Conservation (phyloP, 2,329 filamentous ascomycete genomes). For the Tolypocladium ophioglossoides region DNA sequence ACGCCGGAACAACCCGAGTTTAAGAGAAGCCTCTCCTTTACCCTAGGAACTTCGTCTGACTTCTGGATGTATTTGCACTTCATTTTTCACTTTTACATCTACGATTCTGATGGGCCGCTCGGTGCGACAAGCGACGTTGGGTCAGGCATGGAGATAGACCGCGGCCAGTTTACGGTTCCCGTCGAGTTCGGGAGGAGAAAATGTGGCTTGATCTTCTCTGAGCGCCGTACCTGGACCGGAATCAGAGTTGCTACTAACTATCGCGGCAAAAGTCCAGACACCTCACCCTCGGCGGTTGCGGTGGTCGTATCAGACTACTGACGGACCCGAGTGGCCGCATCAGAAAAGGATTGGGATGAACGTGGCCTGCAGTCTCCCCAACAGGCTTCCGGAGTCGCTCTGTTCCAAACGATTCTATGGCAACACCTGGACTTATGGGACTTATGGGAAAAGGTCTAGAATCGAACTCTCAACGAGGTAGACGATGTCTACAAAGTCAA, state of each 20-base stretch:
- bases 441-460: neutral
- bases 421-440: neutral
- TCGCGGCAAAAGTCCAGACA: neutral
- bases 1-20: neutral
- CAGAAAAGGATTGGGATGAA: neutral
- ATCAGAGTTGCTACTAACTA: neutral
- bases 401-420: neutral
- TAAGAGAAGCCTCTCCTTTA: neutral
- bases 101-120: no score
- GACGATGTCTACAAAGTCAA: neutral
- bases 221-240: neutral
- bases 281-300: neutral
- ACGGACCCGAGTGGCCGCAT: neutral
- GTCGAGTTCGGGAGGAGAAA: neutral
- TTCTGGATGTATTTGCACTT: neutral
- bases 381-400: neutral
- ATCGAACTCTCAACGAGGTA: neutral
- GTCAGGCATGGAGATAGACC: neutral
- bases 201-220: neutral
- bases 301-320: neutral
- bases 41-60: neutral
- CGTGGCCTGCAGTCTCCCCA: neutral
- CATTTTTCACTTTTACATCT: neutral
- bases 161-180: neutral
- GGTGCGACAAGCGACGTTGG: neutral